These are phyloP conservation scores for Collariella sp. DNA, from an alignment of 495 filamentous ascomycete species.

Conservation along the genomic window DNA sequence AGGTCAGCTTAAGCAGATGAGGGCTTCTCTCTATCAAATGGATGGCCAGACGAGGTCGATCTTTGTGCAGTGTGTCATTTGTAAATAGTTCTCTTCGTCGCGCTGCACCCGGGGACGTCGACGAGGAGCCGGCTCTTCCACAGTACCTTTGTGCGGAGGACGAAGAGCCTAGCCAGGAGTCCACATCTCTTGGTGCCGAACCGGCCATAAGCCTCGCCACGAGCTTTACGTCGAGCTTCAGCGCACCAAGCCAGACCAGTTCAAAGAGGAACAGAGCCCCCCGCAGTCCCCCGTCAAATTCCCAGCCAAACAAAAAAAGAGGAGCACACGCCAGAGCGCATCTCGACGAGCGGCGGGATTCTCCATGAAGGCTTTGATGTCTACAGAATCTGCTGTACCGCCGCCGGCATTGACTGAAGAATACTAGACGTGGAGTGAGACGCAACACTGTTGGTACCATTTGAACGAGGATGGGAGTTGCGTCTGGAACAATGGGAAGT, in stretches of 20 bases:
- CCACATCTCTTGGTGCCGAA: conserved; percentile 2
- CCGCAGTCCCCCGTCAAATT: conserved; percentile 6
- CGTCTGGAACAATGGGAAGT: not conserved
- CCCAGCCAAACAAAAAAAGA: conserved; percentile 9
- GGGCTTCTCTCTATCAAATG: too few species aligned
- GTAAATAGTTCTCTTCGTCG: too few species aligned
- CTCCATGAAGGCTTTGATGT: conserved; percentile 4
- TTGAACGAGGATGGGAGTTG: conserved; percentile 7
- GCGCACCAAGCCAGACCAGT: conserved; percentile 1
- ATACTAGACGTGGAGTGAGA: conserved; percentile 4
- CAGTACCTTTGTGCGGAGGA: conserved; percentile 2
- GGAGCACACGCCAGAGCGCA: conserved; percentile 4
- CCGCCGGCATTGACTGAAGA: conserved; percentile 5
- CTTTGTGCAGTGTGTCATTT: too few species aligned
- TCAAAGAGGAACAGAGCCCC: conserved; percentile 8
- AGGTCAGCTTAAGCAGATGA: too few species aligned
- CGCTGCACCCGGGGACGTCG: too few species aligned
- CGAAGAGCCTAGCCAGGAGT: conserved; percentile 9
- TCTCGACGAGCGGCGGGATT: conserved; percentile 8
- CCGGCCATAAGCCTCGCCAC: conserved; percentile 2
- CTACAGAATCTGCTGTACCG: conserved; percentile 5
- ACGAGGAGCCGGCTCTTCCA: conserved; percentile 5
- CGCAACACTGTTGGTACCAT: not conserved
- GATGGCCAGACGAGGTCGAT: too few species aligned
- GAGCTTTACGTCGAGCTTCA: conserved; percentile 7